Evolutionary conservation across 306 rosid species (phyloP), one percentile per base, ranked within the genome.

Genomic region (Canavalia gladiata): DNA sequence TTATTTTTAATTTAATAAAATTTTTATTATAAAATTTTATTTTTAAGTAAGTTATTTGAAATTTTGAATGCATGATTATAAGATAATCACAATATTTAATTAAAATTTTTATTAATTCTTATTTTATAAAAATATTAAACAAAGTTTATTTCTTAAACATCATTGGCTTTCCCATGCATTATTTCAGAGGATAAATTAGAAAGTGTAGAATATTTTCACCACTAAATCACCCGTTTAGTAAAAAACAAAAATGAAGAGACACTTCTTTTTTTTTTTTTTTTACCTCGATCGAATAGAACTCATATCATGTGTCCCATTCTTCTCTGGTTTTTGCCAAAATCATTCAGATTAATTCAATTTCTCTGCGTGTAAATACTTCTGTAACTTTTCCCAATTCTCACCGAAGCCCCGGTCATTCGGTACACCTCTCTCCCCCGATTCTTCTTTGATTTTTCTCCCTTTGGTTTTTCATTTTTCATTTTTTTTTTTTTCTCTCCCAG

Each of bases 371-470:
- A 85, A 86, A 81, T 72, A 56, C 60, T 75, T 76, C 25, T 18
- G 25, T 67, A 63, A 34, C 76, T 62, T 71, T 43, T 81, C 72
- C 51, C 87, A 72, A 55, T 79, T 75, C 47, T 39, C 80, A 72
- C 34, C 84, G 28, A 66, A 77, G 52, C 70, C 51, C 51, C 59
- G 5, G 13, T 66, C 54, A 83, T 86, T 86, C 58, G 92, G 92
- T 90, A 84, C 65, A 31, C 75, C 63, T 82, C 64, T 49, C 7
- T 66, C 72, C 47, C 18, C 35, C 43, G 28, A 43, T 79, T 76
- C 41, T 63, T 41, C 12, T 30, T 12, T 86, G 18, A 2, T 37
- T 29, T 30, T 54, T 8, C 1, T 18, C 13, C 69, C 28, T 74
- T 60, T 45, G 18, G 1, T 68, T 45, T 65, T 4, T 58, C 8